Evolutionary conservation across 345 rosid genomes (phyloP), one percentile per base, ranked within the genome.

Genomic region (Salix dunnii): DNA sequence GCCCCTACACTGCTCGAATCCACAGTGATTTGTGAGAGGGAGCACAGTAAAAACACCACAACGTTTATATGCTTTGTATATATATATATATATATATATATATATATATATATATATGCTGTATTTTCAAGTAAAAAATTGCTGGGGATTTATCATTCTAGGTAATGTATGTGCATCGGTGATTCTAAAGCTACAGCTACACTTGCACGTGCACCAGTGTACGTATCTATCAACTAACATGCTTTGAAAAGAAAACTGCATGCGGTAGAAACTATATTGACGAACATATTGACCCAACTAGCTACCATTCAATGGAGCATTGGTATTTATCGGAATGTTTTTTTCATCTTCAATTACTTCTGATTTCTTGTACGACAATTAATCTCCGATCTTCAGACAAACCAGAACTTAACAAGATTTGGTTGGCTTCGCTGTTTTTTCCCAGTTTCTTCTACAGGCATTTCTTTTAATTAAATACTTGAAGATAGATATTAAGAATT

Each of bases 261-360:
- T 58, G 62, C 9, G 4, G 62, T 9, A 10, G 62, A 23, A 21
- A 49, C 73, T 5, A 4, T 20, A 9, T 51, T 11, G 62, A 3
- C 35, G 23, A 49, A 2, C 63, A 33, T 35, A 25, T n/a, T 31
- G 5, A 51, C 31, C 20, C 68, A 74, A 3, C 77, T 74, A 64
- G 70, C 77, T 74, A 64, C 77, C 77, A 74, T 64, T 74, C 77
- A 64, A 65, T 46, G 31, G 62, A 20, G 30, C 18, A 40, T 6
- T 3, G n/a, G 6, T 58, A 58, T 58, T 58, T 9, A 58, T 58
- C 62, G 25, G 27, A 10, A 58, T 23, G 11, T 8, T 53, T 3
- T 53, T n/a, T 55, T 21, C 28, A 2, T 55, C 62, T n/a, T 2
- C 62, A 55, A n/a, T 20, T n/a, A 9, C 27, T 8, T 55, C 13